phyloP scores from a whole-genome alignment of 345 rosid genomes.

The Limnanthes douglasii region DNA sequence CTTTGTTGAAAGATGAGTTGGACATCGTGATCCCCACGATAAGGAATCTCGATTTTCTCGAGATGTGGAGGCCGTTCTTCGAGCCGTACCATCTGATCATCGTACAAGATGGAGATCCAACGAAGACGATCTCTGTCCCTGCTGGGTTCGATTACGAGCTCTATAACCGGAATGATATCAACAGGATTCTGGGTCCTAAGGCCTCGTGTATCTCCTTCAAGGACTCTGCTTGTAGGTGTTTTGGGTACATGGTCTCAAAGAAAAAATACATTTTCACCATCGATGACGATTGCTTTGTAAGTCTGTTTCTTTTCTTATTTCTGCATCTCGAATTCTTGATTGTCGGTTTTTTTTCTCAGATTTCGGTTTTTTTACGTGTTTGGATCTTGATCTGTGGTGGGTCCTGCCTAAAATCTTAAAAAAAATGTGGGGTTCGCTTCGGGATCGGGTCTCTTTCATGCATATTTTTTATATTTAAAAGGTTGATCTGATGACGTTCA shows the following conservation, averaged over 20 bases:
- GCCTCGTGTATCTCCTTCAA: constrained; percentile 92
- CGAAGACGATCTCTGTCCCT: constrained; percentile 71
- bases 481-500: too few species aligned
- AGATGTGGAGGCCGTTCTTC: constrained; percentile 98
- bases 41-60: constrained; percentile 83
- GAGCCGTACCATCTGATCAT: constrained; percentile 91
- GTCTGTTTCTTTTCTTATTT: constrained; percentile 5
- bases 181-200: constrained; percentile 78
- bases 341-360: background rate
- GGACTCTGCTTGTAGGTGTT: constrained; percentile 97
- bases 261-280: constrained; percentile 96
- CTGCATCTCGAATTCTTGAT: background rate
- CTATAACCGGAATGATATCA: constrained; percentile 80
- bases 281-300: constrained; percentile 95
- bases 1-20: constrained; percentile 65
- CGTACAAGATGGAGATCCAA: constrained; percentile 92
- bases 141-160: constrained; percentile 90
- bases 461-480: too few species aligned
- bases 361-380: constrained; percentile 1
- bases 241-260: constrained; percentile 96
- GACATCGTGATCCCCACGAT: constrained; percentile 95
- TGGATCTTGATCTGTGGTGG: constrained; percentile 2
- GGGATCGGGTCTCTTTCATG: too few species aligned
- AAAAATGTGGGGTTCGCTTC: too few species aligned
- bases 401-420: too few species aligned